Conservation (phyloP, 2,329 filamentous ascomycete species). For the Calonectria crousiana region DNA sequence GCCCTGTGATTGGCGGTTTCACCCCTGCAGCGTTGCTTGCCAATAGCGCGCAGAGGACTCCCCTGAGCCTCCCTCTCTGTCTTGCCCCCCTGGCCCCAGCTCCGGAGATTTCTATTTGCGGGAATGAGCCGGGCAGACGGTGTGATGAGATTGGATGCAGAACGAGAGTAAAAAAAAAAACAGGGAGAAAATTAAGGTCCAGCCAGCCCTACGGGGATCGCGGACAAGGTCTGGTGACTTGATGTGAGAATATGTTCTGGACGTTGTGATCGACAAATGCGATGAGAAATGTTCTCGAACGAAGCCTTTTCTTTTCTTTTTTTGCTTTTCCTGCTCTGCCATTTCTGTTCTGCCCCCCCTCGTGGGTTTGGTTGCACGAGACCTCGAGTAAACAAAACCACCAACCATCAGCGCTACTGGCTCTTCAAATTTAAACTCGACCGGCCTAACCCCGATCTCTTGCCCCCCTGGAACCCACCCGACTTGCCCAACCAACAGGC, state of each 20-base stretch:
- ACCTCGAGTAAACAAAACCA: background rate
- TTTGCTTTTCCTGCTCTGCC: background rate
- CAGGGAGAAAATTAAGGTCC: background rate
- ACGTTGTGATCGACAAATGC: background rate
- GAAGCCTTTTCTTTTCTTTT: no score
- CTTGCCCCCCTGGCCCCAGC: background rate
- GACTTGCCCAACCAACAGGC: background rate
- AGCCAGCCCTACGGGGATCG: conserved; percentile 5
- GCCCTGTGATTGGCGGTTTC: background rate
- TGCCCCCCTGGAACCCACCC: background rate
- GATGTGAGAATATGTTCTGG: background rate
- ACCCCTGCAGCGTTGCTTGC: background rate
- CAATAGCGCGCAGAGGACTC: background rate
- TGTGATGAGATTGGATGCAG: conserved; percentile 13
- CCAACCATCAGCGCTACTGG: background rate
- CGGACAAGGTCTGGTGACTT: background rate
- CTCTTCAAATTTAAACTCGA: background rate
- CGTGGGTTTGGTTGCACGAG: background rate
- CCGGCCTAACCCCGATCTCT: background rate
- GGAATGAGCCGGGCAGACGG: conserved; percentile 12
- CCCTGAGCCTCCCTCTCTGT: background rate
- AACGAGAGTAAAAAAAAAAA: background rate
- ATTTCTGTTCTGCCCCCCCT: background rate
- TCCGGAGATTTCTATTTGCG: conserved; percentile 21
- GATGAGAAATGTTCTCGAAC: background rate